Conservation (phyloP, 306 rosid genomes). For the Dicorynia guianensis region DNA sequence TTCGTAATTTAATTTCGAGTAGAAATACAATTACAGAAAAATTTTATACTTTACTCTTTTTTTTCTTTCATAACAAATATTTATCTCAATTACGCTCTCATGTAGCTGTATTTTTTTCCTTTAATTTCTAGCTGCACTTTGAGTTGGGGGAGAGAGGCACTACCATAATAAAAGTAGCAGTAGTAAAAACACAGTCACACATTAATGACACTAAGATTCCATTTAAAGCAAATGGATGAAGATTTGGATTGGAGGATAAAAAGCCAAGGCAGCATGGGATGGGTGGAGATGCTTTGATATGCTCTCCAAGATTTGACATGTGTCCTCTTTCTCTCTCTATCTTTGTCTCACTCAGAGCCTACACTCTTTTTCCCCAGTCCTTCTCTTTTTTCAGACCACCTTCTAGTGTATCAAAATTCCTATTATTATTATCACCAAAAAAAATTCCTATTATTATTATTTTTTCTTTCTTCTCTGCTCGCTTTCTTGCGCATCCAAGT, state of each 20-base stretch:
- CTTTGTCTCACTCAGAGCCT: conserved; percentile 35
- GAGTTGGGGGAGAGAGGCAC: too few relatives aligned
- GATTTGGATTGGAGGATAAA: conserved; percentile 45
- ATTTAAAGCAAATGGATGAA: conserved; percentile 1
- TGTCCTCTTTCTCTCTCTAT: conserved; percentile 52
- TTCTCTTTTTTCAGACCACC: conserved; percentile 4
- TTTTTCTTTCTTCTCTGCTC: conserved; percentile 33
- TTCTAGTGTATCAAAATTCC: conserved; percentile 10
- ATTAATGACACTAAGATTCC: neutral
- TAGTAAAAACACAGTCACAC: neutral
- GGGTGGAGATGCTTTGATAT: conserved; percentile 68
- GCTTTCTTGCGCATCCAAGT: conserved; percentile 31
- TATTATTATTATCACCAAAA: neutral
- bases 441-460: neutral
- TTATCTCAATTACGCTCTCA: too few relatives aligned
- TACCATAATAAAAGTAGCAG: neutral
- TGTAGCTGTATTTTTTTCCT: too few relatives aligned
- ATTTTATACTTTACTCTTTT: too few relatives aligned
- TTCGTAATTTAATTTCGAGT: too few relatives aligned
- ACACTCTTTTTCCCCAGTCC: conserved; percentile 27
- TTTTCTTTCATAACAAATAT: too few relatives aligned
- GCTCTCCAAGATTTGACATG: conserved; percentile 64
- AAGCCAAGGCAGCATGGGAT: conserved; percentile 43
- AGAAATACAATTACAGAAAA: too few relatives aligned
- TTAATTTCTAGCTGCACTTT: too few relatives aligned